Percentiles rank a stretch among this genome's conserved stretches.
These are phyloP conservation scores for Nematocida ausubeli DNA, from an alignment of 371 early-diverging fungal species.

Conservation along the genomic window DNA sequence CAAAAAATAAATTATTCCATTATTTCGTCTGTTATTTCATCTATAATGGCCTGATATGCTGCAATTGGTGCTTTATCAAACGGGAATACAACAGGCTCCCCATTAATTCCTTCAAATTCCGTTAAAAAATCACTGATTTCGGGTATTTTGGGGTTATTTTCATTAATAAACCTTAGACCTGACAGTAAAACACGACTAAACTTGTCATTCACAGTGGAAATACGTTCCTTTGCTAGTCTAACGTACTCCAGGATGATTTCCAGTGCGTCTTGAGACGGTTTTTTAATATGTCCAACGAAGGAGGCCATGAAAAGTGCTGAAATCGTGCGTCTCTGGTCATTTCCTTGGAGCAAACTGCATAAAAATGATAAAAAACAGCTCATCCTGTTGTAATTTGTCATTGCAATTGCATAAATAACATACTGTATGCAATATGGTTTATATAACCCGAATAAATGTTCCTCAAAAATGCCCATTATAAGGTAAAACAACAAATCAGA, in stretches of 20 bases:
- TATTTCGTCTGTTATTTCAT: too few species aligned
- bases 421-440: background rate
- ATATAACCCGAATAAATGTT: background rate
- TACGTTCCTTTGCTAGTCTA: background rate
- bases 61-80: background rate
- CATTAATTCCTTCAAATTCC: background rate
- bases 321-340: background rate
- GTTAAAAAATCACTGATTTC: background rate
- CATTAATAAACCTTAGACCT: background rate
- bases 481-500: background rate
- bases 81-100: background rate
- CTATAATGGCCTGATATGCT: background rate
- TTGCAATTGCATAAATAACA: background rate
- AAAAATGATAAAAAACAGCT: background rate
- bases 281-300: background rate
- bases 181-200: background rate
- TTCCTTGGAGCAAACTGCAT: background rate
- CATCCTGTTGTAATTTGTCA: background rate
- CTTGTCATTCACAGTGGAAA: background rate
- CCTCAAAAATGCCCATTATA: constrained; percentile 13
- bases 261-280: background rate
- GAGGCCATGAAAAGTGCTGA: background rate
- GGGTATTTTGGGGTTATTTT: background rate
- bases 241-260: background rate
- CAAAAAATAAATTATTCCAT: too few species aligned